Evolutionary conservation across 2,329 filamentous ascomycete species (phyloP).

Genomic region (Paecilomyces variotii): DNA sequence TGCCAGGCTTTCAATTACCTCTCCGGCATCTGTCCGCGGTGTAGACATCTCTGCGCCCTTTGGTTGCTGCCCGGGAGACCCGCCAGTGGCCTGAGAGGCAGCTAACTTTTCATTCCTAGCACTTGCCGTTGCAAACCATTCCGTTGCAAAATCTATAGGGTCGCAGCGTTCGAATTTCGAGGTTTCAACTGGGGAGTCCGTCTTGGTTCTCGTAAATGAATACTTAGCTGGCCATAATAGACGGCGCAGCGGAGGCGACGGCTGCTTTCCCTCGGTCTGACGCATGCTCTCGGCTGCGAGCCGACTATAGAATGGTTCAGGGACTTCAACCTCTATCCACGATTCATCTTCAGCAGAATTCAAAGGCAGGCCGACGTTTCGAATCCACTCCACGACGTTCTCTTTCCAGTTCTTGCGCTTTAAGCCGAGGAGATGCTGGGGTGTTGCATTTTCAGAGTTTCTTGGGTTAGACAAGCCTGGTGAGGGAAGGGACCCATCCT

Average conservation of each 20-base stretch:
- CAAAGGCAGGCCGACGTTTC: slow-evolving; percentile 26
- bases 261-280: slow-evolving; percentile 18
- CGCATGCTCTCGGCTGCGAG: slow-evolving; percentile 25
- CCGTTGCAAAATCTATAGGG: slow-evolving; percentile 36
- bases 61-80: slow-evolving; percentile 14
- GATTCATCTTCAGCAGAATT: slow-evolving; percentile 21
- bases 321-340: slow-evolving; percentile 36
- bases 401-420: slow-evolving; percentile 28
- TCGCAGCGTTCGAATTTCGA: slow-evolving; percentile 18
- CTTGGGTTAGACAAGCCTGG: slow-evolving; percentile 8
- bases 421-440: slow-evolving; percentile 3
- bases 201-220: slow-evolving; percentile 31
- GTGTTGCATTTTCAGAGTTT: slow-evolving; percentile 5
- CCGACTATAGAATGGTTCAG: slow-evolving; percentile 31
- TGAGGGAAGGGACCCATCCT: slow-evolving; percentile 13
- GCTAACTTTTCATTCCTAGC: slow-evolving; percentile 11
- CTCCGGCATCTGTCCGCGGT: slow-evolving; percentile 16
- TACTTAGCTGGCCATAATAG: slow-evolving; percentile 38
- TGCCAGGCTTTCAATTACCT: slow-evolving; percentile 31
- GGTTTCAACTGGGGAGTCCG: slow-evolving; percentile 8
- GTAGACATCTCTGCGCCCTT: slow-evolving; percentile 19
- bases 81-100: slow-evolving; percentile 6
- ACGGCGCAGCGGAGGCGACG: slow-evolving; percentile 28
- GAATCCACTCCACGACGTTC: slow-evolving; percentile 29
- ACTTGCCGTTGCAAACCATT: slow-evolving; percentile 27